These are phyloP conservation scores for Helotiales sp. DNA, from an alignment of 2,329 filamentous ascomycete species.

Conservation along the genomic window DNA sequence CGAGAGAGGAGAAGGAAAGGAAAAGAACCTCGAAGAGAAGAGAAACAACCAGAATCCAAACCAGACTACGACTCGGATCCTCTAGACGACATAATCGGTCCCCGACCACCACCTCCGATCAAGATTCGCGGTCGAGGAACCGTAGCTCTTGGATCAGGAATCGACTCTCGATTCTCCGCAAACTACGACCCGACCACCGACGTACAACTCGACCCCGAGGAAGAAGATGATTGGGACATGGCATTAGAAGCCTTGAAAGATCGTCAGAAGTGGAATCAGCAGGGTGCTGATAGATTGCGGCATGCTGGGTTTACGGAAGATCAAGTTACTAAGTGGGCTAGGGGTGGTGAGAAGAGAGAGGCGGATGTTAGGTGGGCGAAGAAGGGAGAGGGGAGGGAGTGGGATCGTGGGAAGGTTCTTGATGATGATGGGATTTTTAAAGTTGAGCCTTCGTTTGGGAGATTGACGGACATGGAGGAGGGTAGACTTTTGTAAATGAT, in stretches of 20 bases:
- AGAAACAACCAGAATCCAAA: slow-evolving; percentile 14
- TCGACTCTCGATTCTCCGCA: slow-evolving; percentile 78
- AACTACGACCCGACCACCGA: slow-evolving; percentile 61
- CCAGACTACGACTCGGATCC: slow-evolving; percentile 63
- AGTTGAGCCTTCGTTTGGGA: slow-evolving; percentile 30
- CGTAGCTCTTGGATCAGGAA: slow-evolving; percentile 59
- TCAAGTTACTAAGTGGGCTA: slow-evolving; percentile 72
- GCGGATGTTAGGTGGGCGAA: slow-evolving; percentile 72
- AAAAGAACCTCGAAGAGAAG: background rate
- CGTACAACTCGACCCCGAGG: slow-evolving; percentile 49
- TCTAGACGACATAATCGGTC: slow-evolving; percentile 75
- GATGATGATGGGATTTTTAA: slow-evolving; percentile 52
- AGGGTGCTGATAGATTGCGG: slow-evolving; percentile 73
- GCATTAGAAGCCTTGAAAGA: slow-evolving; percentile 77
- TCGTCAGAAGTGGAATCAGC: slow-evolving; percentile 73
- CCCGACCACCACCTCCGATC: slow-evolving; percentile 54
- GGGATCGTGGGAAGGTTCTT: slow-evolving; percentile 64
- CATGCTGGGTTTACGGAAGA: slow-evolving; percentile 77
- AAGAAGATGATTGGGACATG: slow-evolving; percentile 73
- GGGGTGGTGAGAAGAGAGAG: slow-evolving; percentile 57
- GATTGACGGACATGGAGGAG: slow-evolving; percentile 21
- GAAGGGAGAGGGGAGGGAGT: slow-evolving; percentile 51
- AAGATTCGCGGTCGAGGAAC: slow-evolving; percentile 69
- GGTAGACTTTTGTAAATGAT: background rate
- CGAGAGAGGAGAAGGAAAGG: background rate